Evolutionary conservation across 2,329 filamentous ascomycete genomes (phyloP).

Genomic region (Dothiorella sarmentorum): DNA sequence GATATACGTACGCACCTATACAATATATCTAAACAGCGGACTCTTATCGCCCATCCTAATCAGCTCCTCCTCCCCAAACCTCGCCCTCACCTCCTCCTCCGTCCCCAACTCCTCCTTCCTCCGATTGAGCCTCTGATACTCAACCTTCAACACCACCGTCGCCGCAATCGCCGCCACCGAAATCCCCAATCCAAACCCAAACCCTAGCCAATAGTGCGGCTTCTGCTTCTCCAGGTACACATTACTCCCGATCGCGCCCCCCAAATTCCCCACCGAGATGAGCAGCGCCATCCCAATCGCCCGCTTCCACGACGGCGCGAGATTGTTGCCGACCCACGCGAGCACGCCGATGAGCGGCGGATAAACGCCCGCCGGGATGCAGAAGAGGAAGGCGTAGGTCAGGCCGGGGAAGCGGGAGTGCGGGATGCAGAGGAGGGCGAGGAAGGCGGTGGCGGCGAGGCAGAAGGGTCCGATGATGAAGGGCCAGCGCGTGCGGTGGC

Average conservation of each 20-base stretch:
- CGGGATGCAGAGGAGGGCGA: background rate
- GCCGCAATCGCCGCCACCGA: conserved; percentile 25
- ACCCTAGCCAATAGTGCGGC: conserved; percentile 36
- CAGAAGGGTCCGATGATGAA: conserved; percentile 28
- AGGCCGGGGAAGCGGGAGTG: background rate
- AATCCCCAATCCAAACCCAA: conserved; percentile 32
- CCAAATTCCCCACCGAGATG: conserved; percentile 30
- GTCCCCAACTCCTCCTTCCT: conserved; percentile 29
- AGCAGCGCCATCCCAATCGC: conserved; percentile 32
- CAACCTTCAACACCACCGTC: conserved; percentile 27
- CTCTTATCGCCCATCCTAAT: conserved; percentile 38
- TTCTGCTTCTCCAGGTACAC: conserved; percentile 36
- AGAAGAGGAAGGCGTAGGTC: conserved; percentile 42
- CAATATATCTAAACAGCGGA: conserved; percentile 38
- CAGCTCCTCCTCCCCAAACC: conserved; percentile 36
- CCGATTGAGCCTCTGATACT: conserved; percentile 34
- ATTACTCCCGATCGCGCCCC: conserved; percentile 32
- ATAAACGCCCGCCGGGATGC: conserved; percentile 30
- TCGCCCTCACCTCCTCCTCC: conserved; percentile 34
- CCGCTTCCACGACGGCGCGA: conserved; percentile 40
- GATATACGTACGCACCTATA: no score
- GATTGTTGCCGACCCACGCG: conserved; percentile 36
- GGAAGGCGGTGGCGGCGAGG: conserved; percentile 29
- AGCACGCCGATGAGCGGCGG: background rate
- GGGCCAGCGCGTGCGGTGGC: conserved; percentile 27